Percentiles rank a stretch among this genome's conserved stretches.
These are phyloP conservation scores for Pythium brachiatum DNA, from an alignment of 352 stramenopile species.

Conservation along the genomic window DNA sequence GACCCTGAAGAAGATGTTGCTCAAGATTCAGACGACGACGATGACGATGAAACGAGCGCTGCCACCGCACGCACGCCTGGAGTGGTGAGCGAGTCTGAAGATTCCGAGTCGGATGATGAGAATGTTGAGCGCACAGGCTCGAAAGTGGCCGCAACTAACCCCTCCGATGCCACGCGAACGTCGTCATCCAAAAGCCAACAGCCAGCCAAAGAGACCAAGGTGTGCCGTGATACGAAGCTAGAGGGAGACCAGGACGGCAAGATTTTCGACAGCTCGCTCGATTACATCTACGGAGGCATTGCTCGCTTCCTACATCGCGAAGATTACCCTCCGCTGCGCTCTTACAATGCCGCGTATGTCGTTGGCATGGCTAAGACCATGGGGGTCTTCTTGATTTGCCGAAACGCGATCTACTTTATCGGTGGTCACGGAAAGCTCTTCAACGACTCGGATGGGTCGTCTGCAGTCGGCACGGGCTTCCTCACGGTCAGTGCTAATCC, in stretches of 20 bases:
- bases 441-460: slow-evolving; percentile 17
- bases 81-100: slow-evolving; percentile 22
- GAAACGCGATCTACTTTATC: slow-evolving; percentile 63
- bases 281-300: slow-evolving; percentile 55
- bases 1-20: not conserved
- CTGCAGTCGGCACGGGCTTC: not conserved
- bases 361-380: slow-evolving; percentile 53
- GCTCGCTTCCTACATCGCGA: slow-evolving; percentile 61
- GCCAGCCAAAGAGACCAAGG: not conserved
- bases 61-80: not conserved
- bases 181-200: not conserved
- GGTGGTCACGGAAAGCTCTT: slow-evolving; percentile 57
- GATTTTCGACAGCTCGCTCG: slow-evolving; percentile 46
- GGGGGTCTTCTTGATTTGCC: slow-evolving; percentile 58
- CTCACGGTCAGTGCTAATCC: not conserved
- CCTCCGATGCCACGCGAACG: not conserved
- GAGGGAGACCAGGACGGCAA: slow-evolving; percentile 15
- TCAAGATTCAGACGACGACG: slow-evolving; percentile 41
- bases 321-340: slow-evolving; percentile 58
- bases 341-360: slow-evolving; percentile 60
- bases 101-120: slow-evolving; percentile 19
- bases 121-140: not conserved
- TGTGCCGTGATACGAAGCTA: not conserved
- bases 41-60: slow-evolving; percentile 18
- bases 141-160: not conserved